phyloP scores from a whole-genome alignment of 352 stramenopile species.

The Pythium phragmitis region DNA sequence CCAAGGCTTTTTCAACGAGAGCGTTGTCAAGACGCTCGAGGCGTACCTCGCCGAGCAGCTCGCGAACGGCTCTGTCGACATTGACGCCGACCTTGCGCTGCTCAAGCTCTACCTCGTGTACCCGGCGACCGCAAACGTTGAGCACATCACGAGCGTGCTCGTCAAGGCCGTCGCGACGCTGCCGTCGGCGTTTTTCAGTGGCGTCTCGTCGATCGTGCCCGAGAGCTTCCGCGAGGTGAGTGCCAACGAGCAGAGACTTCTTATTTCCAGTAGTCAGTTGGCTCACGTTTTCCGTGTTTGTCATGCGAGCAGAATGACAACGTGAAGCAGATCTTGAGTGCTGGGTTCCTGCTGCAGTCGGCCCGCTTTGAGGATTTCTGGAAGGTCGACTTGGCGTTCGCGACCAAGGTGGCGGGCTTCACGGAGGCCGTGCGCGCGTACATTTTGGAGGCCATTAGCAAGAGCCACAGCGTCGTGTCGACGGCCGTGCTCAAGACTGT shows the following conservation, averaged over 20 bases:
- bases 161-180: slow-evolving; percentile 67
- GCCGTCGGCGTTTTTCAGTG: slow-evolving; percentile 78
- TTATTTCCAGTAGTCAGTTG: background rate
- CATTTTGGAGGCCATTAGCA: slow-evolving; percentile 67
- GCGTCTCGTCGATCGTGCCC: slow-evolving; percentile 63
- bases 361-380: slow-evolving; percentile 85
- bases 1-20: slow-evolving; percentile 49
- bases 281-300: background rate
- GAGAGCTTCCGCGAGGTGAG: slow-evolving; percentile 50
- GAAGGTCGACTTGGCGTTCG: slow-evolving; percentile 60
- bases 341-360: slow-evolving; percentile 74
- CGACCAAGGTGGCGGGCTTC: slow-evolving; percentile 64
- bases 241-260: background rate
- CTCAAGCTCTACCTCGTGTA: slow-evolving; percentile 85
- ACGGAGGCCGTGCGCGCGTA: slow-evolving; percentile 72
- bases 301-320: slow-evolving; percentile 40
- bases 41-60: slow-evolving; percentile 79
- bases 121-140: slow-evolving; percentile 48
- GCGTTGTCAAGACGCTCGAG: slow-evolving; percentile 52
- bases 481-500: slow-evolving; percentile 58
- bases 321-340: slow-evolving; percentile 51
- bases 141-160: slow-evolving; percentile 65
- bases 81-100: slow-evolving; percentile 77
- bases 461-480: slow-evolving; percentile 72
- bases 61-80: slow-evolving; percentile 51